Conservation (phyloP, 176 grass and related monocot genomes). For the Eleusine coracana region DNA sequence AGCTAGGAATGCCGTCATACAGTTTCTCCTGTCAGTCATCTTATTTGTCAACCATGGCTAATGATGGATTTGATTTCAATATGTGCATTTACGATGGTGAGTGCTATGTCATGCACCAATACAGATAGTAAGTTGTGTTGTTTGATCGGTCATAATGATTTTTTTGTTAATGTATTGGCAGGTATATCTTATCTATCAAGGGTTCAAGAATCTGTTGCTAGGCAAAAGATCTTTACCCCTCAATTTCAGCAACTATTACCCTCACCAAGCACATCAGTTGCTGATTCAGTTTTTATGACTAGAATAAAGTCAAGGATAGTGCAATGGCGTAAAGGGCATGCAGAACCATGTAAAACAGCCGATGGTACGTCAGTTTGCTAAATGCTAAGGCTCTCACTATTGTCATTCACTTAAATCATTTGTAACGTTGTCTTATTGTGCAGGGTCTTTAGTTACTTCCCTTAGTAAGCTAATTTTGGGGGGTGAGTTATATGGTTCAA, state of each 20-base stretch:
- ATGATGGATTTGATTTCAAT: constrained; percentile 98
- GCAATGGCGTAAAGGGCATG: constrained; percentile 58
- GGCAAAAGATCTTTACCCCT: constrained; percentile 52
- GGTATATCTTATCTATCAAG: constrained; percentile 96
- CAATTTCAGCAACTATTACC: constrained; percentile 23
- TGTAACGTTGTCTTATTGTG: constrained; percentile 37
- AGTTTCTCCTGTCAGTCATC: constrained; percentile 93
- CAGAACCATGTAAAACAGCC: constrained; percentile 51
- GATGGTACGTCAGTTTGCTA: constrained; percentile 59
- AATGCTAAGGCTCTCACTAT: not conserved
- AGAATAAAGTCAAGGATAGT: constrained; percentile 74
- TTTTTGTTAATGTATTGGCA: constrained; percentile 45
- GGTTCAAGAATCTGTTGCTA: constrained; percentile 86
- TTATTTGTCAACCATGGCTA: constrained; percentile 79
- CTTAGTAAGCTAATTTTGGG: constrained; percentile 72
- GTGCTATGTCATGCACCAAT: constrained; percentile 3
- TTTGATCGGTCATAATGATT: constrained; percentile 30
- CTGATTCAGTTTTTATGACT: constrained; percentile 75
- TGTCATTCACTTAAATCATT: constrained; percentile 10
- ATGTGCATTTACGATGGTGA: constrained; percentile 90
- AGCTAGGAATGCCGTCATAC: constrained; percentile 78
- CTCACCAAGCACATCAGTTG: constrained; percentile 55
- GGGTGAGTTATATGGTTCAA: constrained; percentile 67
- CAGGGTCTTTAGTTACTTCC: constrained; percentile 56
- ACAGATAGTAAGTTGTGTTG: constrained; percentile 2